Percentiles rank a stretch among this genome's conserved stretches.
These are phyloP conservation scores for Chytriomyces sp. DNA, from an alignment of 192 early-diverging fungal genomes.

Conservation along the genomic window DNA sequence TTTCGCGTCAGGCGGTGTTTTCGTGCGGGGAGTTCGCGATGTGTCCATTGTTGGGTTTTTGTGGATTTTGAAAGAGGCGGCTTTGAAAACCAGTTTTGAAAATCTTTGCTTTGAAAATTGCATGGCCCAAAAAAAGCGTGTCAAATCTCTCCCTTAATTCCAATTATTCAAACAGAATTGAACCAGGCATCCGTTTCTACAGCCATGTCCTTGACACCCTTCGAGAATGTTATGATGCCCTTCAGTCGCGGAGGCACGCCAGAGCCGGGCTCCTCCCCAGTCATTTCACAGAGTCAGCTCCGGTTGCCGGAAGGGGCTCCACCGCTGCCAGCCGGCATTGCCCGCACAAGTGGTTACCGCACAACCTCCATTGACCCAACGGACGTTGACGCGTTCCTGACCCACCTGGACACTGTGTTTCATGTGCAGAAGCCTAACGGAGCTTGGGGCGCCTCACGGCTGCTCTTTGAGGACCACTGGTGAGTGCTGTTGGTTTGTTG, in stretches of 20 bases:
- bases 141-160: too few species aligned
- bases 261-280: neutral
- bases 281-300: neutral
- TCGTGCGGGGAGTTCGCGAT: conserved; percentile 16
- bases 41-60: neutral
- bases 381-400: conserved; percentile 26
- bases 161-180: too few species aligned
- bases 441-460: conserved; percentile 21
- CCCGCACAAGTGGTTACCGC: conserved; percentile 16
- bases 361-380: neutral
- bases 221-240: conserved; percentile 24
- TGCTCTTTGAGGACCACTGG: conserved; percentile 37
- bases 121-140: too few species aligned
- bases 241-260: conserved; percentile 7
- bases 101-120: too few species aligned
- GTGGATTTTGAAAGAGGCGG: too few species aligned
- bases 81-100: too few species aligned
- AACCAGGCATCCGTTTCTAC: neutral
- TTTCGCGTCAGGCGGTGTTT: conserved; percentile 30
- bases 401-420: conserved; percentile 35
- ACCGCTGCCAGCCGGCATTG: neutral
- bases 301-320: neutral
- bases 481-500: neutral
- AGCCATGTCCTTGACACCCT: conserved; percentile 13
- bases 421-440: conserved; percentile 34